phyloP scores from a whole-genome alignment of 164 flowering plant species.

The Stephania yunnanensis region DNA sequence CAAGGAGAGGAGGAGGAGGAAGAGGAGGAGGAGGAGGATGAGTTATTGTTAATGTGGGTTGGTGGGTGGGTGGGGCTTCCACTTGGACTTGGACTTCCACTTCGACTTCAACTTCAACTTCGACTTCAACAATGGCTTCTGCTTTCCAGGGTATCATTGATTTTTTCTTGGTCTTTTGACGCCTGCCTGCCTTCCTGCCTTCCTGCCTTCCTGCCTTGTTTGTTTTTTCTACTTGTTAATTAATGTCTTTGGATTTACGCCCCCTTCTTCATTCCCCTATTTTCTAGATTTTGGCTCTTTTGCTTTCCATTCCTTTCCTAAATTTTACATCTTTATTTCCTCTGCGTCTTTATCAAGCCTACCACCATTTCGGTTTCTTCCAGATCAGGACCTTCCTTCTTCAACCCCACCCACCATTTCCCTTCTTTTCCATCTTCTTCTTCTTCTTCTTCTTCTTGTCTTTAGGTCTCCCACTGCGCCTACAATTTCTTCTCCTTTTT shows the following conservation, averaged over 20 bases:
- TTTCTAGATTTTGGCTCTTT: neutral
- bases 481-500: no score
- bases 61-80: no score
- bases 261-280: no score
- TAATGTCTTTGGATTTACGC: neutral
- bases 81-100: no score
- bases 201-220: neutral
- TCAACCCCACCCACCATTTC: no score
- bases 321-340: neutral
- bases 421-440: no score
- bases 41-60: conserved; percentile 10
- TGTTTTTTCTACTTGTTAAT: neutral
- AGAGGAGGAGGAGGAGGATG: no score
- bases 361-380: neutral
- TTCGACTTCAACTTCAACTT: no score
- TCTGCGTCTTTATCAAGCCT: neutral
- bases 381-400: neutral
- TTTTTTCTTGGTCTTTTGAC: neutral
- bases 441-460: neutral
- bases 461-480: neutral
- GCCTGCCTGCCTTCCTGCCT: no score
- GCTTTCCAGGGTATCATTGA: conserved; percentile 35
- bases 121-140: conserved; percentile 28
- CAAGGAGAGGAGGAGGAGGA: conserved; percentile 3
- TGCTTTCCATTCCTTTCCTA: neutral